Conservation (phyloP, 257 asterid genomes). For the Solanum ahanhuiri region DNA sequence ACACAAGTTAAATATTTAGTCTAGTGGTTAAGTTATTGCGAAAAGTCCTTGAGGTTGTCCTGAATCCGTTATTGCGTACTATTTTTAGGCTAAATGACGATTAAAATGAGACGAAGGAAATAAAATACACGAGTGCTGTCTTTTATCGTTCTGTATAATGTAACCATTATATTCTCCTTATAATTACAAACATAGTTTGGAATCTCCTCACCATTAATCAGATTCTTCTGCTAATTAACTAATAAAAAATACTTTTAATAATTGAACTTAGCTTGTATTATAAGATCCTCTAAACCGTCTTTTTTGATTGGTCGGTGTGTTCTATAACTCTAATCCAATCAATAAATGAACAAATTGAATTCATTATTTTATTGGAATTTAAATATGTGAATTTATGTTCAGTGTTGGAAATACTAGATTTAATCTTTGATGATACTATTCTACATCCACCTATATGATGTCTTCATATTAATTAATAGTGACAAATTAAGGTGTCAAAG, state of each 20-base stretch:
- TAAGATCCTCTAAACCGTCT: conserved; percentile 19
- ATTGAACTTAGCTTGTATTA: conserved; percentile 13
- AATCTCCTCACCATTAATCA: neutral
- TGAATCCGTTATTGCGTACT: too few species aligned
- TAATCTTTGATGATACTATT: too few species aligned
- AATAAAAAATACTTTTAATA: neutral
- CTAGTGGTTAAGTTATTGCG: rapidly evolving
- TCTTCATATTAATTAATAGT: neutral
- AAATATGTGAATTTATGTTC: too few species aligned
- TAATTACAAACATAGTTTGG: neutral
- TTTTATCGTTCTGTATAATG: neutral
- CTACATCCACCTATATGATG: neutral
- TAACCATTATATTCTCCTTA: conserved; percentile 32
- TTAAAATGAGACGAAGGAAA: neutral
- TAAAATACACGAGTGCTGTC: neutral
- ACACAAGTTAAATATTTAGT: too few species aligned
- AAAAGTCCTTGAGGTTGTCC: too few species aligned
- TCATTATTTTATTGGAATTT: neutral
- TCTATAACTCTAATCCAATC: neutral
- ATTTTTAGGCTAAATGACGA: too few species aligned
- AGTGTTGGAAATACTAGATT: neutral
- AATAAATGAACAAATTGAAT: neutral
- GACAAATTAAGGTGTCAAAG: neutral
- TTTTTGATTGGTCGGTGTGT: conserved; percentile 43
- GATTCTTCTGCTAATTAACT: neutral